Evolutionary conservation across 345 rosid genomes (phyloP).

Genomic region (Populus nigra): DNA sequence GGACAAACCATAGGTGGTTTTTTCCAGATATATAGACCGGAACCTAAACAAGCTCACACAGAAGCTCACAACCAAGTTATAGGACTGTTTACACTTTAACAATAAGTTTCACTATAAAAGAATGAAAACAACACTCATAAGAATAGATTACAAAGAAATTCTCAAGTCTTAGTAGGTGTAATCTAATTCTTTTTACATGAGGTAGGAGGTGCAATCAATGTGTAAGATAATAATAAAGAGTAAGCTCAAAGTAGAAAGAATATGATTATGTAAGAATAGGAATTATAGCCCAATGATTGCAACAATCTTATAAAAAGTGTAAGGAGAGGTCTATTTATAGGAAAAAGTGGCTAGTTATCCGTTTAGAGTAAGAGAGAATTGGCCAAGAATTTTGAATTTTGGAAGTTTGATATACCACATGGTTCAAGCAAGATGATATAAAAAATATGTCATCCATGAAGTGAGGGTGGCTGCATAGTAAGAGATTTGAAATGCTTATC

Average conservation of each 20-base stretch:
- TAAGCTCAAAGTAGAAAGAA: background rate
- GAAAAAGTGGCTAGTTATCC: background rate
- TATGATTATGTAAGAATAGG: background rate
- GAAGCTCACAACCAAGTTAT: background rate
- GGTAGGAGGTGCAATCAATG: background rate
- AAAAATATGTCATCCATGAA: too few species aligned
- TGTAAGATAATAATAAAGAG: background rate
- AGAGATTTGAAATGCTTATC: background rate
- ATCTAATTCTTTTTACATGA: too few species aligned
- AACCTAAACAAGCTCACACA: background rate
- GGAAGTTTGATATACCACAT: background rate
- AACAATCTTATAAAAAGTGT: too few species aligned
- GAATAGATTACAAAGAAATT: too few species aligned
- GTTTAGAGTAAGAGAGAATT: background rate
- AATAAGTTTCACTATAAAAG: background rate
- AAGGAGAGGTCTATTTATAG: background rate
- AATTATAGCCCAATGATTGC: background rate
- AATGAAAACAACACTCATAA: too few species aligned
- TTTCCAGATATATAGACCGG: background rate
- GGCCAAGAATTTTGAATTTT: background rate
- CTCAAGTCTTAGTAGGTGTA: background rate
- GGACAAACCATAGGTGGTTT: too few species aligned
- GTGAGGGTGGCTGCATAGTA: background rate
- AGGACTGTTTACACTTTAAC: background rate
- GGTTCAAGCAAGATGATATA: background rate